These are phyloP conservation scores for Lactuca sativa DNA, from an alignment of 129 eudicot genomes.

Conservation along the genomic window DNA sequence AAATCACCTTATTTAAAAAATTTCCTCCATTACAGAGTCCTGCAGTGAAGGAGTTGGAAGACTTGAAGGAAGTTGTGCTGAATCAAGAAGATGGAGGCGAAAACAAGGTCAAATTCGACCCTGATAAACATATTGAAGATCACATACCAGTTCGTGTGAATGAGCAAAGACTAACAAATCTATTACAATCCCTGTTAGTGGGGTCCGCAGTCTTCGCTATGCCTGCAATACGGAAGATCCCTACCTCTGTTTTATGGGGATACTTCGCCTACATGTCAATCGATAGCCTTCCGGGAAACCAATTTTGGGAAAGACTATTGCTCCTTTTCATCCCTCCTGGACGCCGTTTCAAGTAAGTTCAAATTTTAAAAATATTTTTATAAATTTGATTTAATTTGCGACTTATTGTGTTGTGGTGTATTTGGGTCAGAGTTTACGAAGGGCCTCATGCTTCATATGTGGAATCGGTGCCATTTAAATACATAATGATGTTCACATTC, in stretches of 20 bases:
- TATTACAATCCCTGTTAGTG: slow-evolving; percentile 62
- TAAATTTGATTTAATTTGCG: neutral
- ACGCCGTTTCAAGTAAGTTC: slow-evolving; percentile 58
- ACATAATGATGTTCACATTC: slow-evolving; percentile 57
- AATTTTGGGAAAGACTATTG: slow-evolving; percentile 69
- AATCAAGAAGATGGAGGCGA: slow-evolving; percentile 37
- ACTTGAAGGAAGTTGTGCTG: slow-evolving; percentile 62
- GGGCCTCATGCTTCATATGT: slow-evolving; percentile 59
- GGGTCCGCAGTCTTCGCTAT: slow-evolving; percentile 51
- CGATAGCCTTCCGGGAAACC: slow-evolving; percentile 75
- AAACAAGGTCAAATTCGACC: slow-evolving; percentile 44
- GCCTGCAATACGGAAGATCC: slow-evolving; percentile 61
- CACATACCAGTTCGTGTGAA: slow-evolving; percentile 76
- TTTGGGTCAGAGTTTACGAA: slow-evolving; percentile 49
- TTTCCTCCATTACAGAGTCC: slow-evolving; percentile 17
- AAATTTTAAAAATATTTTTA: neutral
- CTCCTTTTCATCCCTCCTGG: slow-evolving; percentile 60
- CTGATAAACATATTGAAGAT: slow-evolving; percentile 58
- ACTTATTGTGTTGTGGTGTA: slow-evolving; percentile 20
- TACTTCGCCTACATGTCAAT: slow-evolving; percentile 77
- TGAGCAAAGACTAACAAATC: slow-evolving; percentile 73
- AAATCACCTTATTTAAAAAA: neutral
- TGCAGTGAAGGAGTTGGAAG: slow-evolving; percentile 49
- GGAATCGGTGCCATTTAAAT: slow-evolving; percentile 66
- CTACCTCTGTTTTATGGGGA: slow-evolving; percentile 76